A percentile compares a stretch with the other conserved stretches of the same genome.
Conservation (phyloP, 306 rosid species). For the Purshia tridentata region DNA sequence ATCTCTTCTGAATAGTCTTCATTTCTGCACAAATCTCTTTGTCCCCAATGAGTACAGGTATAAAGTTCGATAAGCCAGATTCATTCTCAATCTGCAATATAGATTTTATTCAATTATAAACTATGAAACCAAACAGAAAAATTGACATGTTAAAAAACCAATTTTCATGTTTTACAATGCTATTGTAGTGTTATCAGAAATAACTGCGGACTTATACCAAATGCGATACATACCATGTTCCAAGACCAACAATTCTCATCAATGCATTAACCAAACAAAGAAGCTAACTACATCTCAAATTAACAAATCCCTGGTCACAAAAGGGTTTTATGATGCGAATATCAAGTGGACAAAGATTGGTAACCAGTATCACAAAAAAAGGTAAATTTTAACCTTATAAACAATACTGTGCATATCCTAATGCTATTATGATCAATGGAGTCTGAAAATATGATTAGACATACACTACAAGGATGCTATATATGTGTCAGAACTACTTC, state of each 20-base stretch:
- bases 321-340: neutral
- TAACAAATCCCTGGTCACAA: neutral
- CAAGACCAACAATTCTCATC: neutral
- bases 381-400: neutral
- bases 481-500: neutral
- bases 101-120: neutral
- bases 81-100: slow-evolving; percentile 88
- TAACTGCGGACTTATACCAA: neutral
- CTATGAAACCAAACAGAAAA: neutral
- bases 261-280: slow-evolving; percentile 7
- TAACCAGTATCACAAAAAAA: neutral
- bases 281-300: neutral
- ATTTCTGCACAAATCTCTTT: slow-evolving; percentile 79
- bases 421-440: neutral
- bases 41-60: slow-evolving; percentile 80
- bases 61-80: slow-evolving; percentile 86
- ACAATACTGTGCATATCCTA: neutral
- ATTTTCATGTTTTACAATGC: slow-evolving; percentile 2
- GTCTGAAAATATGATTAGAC: neutral
- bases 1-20: slow-evolving; percentile 55
- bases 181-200: neutral
- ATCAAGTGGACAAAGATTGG: neutral
- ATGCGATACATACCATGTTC: neutral
- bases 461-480: neutral
- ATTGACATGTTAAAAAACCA: neutral